These are phyloP conservation scores for Termitomyces sp. DNA, from an alignment of 1,284 basidiomycete genomes.

Conservation along the genomic window DNA sequence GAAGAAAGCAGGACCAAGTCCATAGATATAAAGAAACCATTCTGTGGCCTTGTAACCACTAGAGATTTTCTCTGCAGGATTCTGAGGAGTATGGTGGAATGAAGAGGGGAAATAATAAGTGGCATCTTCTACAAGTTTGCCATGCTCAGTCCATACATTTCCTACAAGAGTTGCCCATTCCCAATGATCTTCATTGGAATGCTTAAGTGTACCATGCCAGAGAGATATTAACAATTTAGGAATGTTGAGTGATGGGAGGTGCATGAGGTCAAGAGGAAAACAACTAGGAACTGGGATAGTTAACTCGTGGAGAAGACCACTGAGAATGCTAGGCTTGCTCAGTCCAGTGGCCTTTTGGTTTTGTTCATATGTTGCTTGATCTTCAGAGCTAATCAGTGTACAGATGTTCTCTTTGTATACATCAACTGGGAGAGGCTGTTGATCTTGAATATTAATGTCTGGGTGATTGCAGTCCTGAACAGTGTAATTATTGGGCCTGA, in stretches of 20 bases:
- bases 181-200: no score
- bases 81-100: conserved; percentile 27
- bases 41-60: conserved; percentile 33
- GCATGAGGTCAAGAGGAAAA: conserved; percentile 16
- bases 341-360: conserved; percentile 19
- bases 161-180: no score
- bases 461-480: conserved; percentile 22
- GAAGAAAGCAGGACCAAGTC: conserved; percentile 30
- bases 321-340: conserved; percentile 18
- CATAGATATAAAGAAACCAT: conserved; percentile 29
- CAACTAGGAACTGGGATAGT: conserved; percentile 24
- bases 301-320: conserved; percentile 9
- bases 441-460: conserved; percentile 6
- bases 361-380: conserved; percentile 11
- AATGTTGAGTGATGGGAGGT: no score
- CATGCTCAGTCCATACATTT: no score
- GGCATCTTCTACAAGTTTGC: no score
- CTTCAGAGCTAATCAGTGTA: not conserved
- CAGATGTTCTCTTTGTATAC: not conserved
- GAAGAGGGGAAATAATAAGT: conserved; percentile 31
- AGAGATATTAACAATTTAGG: no score
- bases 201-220: no score
- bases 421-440: no score
- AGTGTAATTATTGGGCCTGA: conserved; percentile 21
- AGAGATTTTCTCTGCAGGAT: conserved; percentile 22